Conservation (phyloP, 768 basidiomycete genomes). For the Podaxis pistillaris region DNA sequence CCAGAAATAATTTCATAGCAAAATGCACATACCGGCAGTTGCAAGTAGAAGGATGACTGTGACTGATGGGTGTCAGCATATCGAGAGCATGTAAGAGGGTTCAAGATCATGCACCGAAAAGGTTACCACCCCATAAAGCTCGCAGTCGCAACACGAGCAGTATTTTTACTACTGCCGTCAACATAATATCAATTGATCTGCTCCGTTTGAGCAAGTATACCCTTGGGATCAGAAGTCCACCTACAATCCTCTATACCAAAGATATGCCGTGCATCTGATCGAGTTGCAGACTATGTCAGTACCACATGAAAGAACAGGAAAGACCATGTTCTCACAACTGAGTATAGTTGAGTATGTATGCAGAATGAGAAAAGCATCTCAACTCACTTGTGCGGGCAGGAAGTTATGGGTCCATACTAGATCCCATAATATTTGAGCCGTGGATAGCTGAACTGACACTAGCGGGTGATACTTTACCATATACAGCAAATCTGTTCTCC, state of each 20-base stretch:
- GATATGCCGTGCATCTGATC: background rate
- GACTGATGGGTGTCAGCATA: background rate
- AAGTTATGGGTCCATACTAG: background rate
- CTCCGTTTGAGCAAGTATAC: background rate
- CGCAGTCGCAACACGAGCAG: background rate
- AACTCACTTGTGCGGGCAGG: background rate
- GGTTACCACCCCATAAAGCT: background rate
- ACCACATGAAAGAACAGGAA: background rate
- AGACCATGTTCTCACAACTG: background rate
- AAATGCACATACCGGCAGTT: background rate
- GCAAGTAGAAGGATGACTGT: background rate
- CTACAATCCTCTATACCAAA: background rate
- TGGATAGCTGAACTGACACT: background rate
- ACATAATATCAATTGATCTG: background rate
- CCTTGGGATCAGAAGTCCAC: background rate
- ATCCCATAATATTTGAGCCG: background rate
- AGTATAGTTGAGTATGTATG: background rate
- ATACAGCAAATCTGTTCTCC: background rate
- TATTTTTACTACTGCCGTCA: background rate
- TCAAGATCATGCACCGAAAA: background rate
- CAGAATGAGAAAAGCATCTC: background rate
- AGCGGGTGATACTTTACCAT: background rate
- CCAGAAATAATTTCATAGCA: no score
- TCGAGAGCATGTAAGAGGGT: background rate
- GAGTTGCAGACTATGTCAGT: background rate